Evolutionary conservation across 2,329 filamentous ascomycete genomes (phyloP).

Genomic region (Verticillium nonalfalfae): DNA sequence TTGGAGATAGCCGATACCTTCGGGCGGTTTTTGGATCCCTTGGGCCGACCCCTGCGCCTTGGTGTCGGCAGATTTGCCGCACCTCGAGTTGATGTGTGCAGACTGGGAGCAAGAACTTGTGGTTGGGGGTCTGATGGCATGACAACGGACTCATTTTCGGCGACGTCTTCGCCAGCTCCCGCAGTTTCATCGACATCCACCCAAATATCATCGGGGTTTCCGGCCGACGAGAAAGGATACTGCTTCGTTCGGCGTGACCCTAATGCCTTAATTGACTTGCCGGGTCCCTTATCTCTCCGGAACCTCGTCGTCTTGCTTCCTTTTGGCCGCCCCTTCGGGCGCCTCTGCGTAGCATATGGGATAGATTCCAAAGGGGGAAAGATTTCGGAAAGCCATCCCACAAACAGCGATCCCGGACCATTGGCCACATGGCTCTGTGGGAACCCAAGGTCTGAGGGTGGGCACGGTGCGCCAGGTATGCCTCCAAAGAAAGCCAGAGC

Average conservation of each 20-base stretch:
- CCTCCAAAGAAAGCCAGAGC: slow-evolving; percentile 59
- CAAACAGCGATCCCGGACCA: slow-evolving; percentile 50
- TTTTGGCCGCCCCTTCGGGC: not conserved
- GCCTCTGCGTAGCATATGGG: slow-evolving; percentile 3
- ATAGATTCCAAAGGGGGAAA: slow-evolving; percentile 34
- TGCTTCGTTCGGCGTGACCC: slow-evolving; percentile 42
- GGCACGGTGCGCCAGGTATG: slow-evolving; percentile 46
- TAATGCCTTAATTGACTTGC: slow-evolving; percentile 18
- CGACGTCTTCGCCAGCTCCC: not conserved
- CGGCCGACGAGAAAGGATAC: slow-evolving; percentile 11
- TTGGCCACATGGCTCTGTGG: slow-evolving; percentile 50
- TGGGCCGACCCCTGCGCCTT: slow-evolving; percentile 35
- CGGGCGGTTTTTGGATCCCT: slow-evolving; percentile 44
- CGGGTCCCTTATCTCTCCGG: slow-evolving; percentile 1
- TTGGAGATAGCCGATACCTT: slow-evolving; percentile 20
- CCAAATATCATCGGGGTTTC: not conserved
- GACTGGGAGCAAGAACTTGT: not conserved
- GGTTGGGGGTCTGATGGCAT: not conserved
- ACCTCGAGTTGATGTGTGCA: not conserved
- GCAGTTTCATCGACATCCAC: not conserved
- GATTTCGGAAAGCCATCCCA: slow-evolving; percentile 58
- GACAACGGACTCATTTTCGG: slow-evolving; percentile 40
- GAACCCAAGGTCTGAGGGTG: slow-evolving; percentile 43
- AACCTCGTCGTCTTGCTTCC: not conserved
- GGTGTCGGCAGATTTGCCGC: not conserved